Base-by-base conservation (phyloP, 2,329 filamentous ascomycete species). In the Orbilia ellipsospora region DNA sequence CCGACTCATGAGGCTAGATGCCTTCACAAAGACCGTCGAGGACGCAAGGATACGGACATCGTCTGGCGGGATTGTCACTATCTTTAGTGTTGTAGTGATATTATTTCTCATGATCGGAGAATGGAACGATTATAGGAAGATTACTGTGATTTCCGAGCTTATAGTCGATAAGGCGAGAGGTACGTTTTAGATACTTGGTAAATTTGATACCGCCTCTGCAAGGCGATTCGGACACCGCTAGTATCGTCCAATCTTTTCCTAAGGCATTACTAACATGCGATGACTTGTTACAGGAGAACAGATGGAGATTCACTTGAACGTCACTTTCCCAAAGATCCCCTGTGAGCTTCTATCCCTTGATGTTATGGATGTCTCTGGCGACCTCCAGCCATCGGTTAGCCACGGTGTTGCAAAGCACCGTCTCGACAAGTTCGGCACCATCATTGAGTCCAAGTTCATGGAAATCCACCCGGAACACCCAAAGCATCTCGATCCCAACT, bases 291-390 rank as follows among this genome's bases (percentile, higher is more conserved):
- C 45, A 74, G 70, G 92, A 93, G 82, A 99, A 86, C 93, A 94
- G 83, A 98, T 99, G 94, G 95, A 98, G 83, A 99, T 99, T 78
- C 93, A 97, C 82, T 88, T 99, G 83, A 99, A 99, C 85, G 90
- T 99, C 74, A 95, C 93, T 55, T 99, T 99, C 82, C 95, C 95
- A 8, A 90, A 90, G 77, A 88, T 99, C 79, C 95, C 95, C 8
- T 99, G 95, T 84, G 94, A 98, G 83, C 89, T 99, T 61, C 86
- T 98, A 78, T 97, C 95, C 12, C 90, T 99, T 80, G 95, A 99
- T 82, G 94, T 99, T 68, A 99, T 99, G 95, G 95, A 99, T 84
- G 94, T 98, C 26, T 97, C 93, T 20, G 95, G 95, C 77, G 95
- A 99, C 83, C 91, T 97, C 81, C 95, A 99, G 83, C 92, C 94